Conservation (phyloP, 345 rosid genomes). For the Melaleuca quinquenervia region DNA sequence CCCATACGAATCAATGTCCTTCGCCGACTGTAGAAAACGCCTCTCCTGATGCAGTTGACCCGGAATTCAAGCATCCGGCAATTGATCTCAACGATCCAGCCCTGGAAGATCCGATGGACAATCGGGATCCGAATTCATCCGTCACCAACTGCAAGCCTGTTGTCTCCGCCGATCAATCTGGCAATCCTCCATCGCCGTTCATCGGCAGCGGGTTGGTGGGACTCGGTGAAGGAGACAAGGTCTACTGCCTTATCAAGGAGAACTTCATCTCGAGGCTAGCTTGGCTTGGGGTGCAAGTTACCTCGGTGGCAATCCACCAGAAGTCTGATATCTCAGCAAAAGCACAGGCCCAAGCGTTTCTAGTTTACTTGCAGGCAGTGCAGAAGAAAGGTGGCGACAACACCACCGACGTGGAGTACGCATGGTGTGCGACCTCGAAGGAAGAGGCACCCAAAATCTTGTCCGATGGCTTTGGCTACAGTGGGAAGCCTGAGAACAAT, state of each 20-base stretch:
- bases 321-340: slow-evolving; percentile 21
- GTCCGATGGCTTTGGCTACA: slow-evolving; percentile 48
- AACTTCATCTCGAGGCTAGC: slow-evolving; percentile 36
- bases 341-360: slow-evolving; percentile 50
- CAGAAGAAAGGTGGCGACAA: slow-evolving; percentile 33
- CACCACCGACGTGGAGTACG: slow-evolving; percentile 43
- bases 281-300: slow-evolving; percentile 16
- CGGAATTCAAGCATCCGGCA: not conserved
- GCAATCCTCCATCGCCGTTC: not conserved
- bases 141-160: slow-evolving; percentile 51
- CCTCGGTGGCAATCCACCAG: slow-evolving; percentile 29
- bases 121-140: slow-evolving; percentile 9
- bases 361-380: slow-evolving; percentile 34
- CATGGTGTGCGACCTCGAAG: slow-evolving; percentile 44
- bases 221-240: slow-evolving; percentile 34
- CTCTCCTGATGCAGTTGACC: not conserved
- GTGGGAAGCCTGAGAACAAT: slow-evolving; percentile 9
- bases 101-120: not conserved
- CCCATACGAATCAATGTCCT: not conserved
- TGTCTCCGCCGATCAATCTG: not conserved
- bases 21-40: not conserved
- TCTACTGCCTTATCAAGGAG: slow-evolving; percentile 28
- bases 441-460: slow-evolving; percentile 30
- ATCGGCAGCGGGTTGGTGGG: slow-evolving; percentile 18
- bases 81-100: not conserved